Evolutionary conservation across 345 rosid species (phyloP), one percentile per base, ranked within the genome.

Genomic region (Brassica nigra): DNA sequence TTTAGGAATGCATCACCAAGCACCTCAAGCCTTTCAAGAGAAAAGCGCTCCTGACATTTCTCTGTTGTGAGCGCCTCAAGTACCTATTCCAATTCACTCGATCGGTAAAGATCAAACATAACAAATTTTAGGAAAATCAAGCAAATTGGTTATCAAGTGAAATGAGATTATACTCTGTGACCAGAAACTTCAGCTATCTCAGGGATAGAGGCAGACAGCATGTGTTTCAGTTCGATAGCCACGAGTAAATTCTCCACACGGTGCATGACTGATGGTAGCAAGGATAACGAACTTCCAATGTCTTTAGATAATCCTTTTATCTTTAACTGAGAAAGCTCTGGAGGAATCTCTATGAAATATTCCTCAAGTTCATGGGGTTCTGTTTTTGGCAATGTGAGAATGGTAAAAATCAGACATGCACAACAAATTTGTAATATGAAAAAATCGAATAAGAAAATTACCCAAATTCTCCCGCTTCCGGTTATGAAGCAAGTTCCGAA

Each of bases 1-100:
- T 94, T 92, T 76, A 92, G 97, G 80, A 94, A 94, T 73, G 92
- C 89, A 84, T 94, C 98, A 68, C 98, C 98, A 59, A 94, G 92
- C 61, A 81, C 77, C 84, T 94, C 98, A 54, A 94, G 92, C 82
- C 97, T 89, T 83, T 94, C 98, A 80, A 94, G 93, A 64, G 98
- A 94, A 82, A 95, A 83, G 36, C 95, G 92, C 85, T 95, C 99
- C 78, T 90, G 97, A 81, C 99, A 95, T 76, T 84, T 95, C 87
- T 95, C 99, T 47, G 99, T 91, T 18, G 99, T 91, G 72, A 95
- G 97, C 15, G 98, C 98, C 85, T 92, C 92, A 12, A 95, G 85
- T 78, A 95, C 83, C 99, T 95, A 76, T 75, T 49, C 52, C 64
- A 83, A 67, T 62, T 44, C 77, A 71, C 63, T 70, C n/a, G 27